Evolutionary conservation across 805 yeast species (phyloP), one percentile per base, ranked within the genome.

Genomic region (Wickerhamomyces chaumierensis): DNA sequence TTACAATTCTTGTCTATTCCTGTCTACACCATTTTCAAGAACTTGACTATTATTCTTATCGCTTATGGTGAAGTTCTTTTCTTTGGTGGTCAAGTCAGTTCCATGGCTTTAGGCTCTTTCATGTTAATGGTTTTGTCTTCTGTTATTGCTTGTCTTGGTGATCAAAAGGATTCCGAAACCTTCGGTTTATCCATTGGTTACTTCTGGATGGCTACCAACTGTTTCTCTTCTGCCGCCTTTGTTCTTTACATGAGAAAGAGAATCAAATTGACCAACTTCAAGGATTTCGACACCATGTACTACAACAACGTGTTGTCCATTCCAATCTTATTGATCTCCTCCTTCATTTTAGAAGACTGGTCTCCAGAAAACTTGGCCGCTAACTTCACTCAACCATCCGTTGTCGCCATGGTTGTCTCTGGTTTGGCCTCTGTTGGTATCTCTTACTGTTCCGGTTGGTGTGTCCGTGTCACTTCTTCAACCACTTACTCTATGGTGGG

Each of bases 401-500:
- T 85, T 42, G 71, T 86, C 46, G 62, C 79, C 34, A 88, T 92
- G 95, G 55, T 92, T 46, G 73, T 90, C 57, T 85, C 96, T 29
- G 98, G 98, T 63, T 75, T 84, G 51, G 81, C 94, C 34, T 81
- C 96, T 25, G 95, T 92, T 39, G 96, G 95, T 68, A 92, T 92
- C 60, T 90, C 97, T 34, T 92, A 92, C 75, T 86, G 96, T 65
- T 87, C 97, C 12, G 98, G 96, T 45, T 92, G 98, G 98, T 92
- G 98, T 75, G 95, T 92, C 48, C 85, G 98, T 69, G 97, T 92
- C 47, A 92, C 98, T 34, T 86, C 96, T 18, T 88, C 97, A 20
- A 92, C 98, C 40, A 92, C 98, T 40, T 92, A 92, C 69, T 86
- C 96, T 39, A 92, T 92, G 98, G 97, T 92, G 42, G 98, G 98